Conservation (phyloP, 1,139 yeast species). For the Pichia kudriavzevii region DNA sequence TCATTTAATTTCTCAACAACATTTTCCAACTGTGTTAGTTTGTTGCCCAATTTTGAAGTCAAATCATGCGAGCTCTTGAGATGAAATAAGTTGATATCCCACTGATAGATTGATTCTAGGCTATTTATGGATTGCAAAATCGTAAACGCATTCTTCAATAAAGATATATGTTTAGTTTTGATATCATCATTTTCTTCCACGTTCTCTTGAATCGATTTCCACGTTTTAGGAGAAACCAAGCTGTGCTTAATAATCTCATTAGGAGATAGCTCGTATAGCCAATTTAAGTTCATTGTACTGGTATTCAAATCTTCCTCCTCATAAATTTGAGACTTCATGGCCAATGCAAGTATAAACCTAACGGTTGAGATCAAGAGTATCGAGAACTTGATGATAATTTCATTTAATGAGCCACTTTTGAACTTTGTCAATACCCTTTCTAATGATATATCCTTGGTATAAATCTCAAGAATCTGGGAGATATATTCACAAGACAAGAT, state of each 20-base stretch:
- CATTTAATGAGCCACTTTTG: background rate
- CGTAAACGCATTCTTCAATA: conserved; percentile 10
- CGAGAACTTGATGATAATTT: conserved; percentile 27
- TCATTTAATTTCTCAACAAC: conserved; percentile 2
- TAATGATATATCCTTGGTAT: conserved; percentile 2
- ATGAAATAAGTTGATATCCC: conserved; percentile 10
- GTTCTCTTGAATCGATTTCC: conserved; percentile 5
- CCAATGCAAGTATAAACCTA: conserved; percentile 40
- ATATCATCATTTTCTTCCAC: conserved; percentile 5
- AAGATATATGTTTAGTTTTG: conserved; percentile 1
- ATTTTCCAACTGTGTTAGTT: conserved; percentile 4
- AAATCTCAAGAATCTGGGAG: conserved; percentile 3
- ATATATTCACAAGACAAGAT: conserved; percentile 14
- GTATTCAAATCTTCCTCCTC: conserved; percentile 74
- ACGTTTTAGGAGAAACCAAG: conserved; percentile 3
- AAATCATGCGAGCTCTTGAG: conserved; percentile 1
- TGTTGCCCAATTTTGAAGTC: background rate
- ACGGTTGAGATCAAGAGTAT: conserved; percentile 48
- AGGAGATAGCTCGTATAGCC: conserved; percentile 10
- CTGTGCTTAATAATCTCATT: conserved; percentile 8
- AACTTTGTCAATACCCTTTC: conserved; percentile 1
- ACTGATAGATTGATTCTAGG: conserved; percentile 6
- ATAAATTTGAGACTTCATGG: conserved; percentile 51
- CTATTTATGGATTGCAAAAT: conserved; percentile 7
- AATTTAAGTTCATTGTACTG: conserved; percentile 45